Evolutionary conservation across 2,329 filamentous ascomycete genomes (phyloP), one percentile per base, ranked within the genome.

Genomic region (Exophiala oligosperma): DNA sequence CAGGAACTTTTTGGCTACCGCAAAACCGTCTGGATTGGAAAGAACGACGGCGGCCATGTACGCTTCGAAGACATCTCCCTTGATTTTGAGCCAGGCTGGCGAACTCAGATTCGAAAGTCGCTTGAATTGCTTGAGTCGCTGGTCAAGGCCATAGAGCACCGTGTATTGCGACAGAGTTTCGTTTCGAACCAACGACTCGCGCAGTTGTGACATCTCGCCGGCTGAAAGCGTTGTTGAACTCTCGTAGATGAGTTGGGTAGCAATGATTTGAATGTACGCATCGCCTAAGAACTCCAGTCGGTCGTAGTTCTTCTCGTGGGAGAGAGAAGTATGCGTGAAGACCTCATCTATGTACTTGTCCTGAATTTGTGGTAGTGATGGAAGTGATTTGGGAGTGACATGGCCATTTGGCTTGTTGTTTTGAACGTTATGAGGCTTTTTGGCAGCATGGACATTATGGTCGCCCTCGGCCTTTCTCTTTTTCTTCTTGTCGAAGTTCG

Each of bases 231-330:
- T 74, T 1, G 81, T 80, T 68, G 92, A 94, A 7, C 84, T 89
- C 57, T 85, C 78, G 72, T 85, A 90, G 59, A 97, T 89, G 52
- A 95, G 80, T 17, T 85, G 82, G 0, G 89, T 87, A 4, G 92
- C 84, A 48, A 92, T 85, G 52, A 92, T 75, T 68, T 95, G 89
- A 52, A 96, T 78, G 67, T 93, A 93, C 21, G 90, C 88, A 71
- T 97, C 93, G 5, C 93, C 93, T 6, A 96, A 80, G 76, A 93
- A 92, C 73, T 97, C 93, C 5, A 97, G 83, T 17, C 85, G 84
- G 68, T 97, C 92, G 72, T 97, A 97, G 67, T 79, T 82, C 29
- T 40, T 24, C 14, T 28, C 26, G 4, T 24, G 24, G 29, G 61
- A 29, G 24, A 49, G 12, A 9, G 57, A 54, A 11, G 55, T 37